Evolutionary conservation across 768 basidiomycete species (phyloP).

Genomic region (Podaxis sp.): DNA sequence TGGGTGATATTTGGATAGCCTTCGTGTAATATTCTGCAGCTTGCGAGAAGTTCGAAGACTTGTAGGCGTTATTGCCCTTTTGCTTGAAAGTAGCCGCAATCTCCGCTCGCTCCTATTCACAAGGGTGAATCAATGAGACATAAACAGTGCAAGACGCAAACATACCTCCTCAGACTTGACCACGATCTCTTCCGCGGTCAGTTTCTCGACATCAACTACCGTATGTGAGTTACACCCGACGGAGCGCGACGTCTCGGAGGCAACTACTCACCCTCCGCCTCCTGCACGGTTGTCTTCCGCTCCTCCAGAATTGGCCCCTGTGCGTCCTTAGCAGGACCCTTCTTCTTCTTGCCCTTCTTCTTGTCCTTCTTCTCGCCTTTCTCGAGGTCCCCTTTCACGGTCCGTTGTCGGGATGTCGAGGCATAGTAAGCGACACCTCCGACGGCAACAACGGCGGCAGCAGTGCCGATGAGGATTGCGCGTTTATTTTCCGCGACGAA

Average conservation of each 20-base stretch:
- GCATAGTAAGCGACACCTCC: slow-evolving; percentile 79
- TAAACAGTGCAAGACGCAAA: not conserved
- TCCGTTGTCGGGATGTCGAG: slow-evolving; percentile 47
- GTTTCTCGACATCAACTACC: slow-evolving; percentile 36
- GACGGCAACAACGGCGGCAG: slow-evolving; percentile 67
- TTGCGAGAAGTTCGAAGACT: slow-evolving; percentile 53
- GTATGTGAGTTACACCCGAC: slow-evolving; percentile 16
- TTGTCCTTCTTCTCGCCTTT: slow-evolving; percentile 45
- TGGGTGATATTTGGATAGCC: slow-evolving; percentile 73
- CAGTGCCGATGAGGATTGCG: slow-evolving; percentile 69
- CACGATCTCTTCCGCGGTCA: slow-evolving; percentile 56
- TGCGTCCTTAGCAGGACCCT: slow-evolving; percentile 48
- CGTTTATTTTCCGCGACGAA: slow-evolving; percentile 81
- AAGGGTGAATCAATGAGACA: slow-evolving; percentile 6
- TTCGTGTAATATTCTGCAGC: slow-evolving; percentile 71
- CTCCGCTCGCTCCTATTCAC: slow-evolving; percentile 58
- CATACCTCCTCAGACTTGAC: slow-evolving; percentile 59
- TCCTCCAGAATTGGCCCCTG: slow-evolving; percentile 86
- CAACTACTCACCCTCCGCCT: slow-evolving; percentile 28
- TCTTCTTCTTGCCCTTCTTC: slow-evolving; percentile 58
- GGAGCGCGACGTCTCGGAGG: not conserved
- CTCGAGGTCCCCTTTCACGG: slow-evolving; percentile 36
- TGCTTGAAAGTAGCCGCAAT: slow-evolving; percentile 66
- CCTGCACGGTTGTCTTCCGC: slow-evolving; percentile 41
- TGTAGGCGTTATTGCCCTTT: slow-evolving; percentile 72